These are phyloP conservation scores for Hyaloscypha bicolor DNA, from an alignment of 495 filamentous ascomycete genomes.

Conservation along the genomic window DNA sequence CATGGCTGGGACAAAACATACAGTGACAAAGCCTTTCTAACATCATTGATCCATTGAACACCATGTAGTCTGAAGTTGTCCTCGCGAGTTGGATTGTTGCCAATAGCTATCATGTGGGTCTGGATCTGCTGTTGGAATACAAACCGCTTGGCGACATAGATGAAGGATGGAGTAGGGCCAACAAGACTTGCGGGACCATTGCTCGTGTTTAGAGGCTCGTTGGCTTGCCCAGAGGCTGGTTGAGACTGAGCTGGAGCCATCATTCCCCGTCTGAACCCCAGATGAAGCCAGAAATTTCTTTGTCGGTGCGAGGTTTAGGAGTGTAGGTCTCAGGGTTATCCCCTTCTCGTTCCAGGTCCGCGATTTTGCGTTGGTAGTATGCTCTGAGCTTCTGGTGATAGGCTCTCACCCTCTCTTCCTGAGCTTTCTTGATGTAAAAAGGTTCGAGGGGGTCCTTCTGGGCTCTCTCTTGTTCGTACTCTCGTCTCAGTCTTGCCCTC, in stretches of 20 bases:
- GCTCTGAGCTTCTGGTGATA: no score
- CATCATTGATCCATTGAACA: constrained; percentile 78
- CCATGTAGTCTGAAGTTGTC: constrained; percentile 73
- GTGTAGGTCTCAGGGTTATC: no score
- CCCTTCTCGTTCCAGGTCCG: no score
- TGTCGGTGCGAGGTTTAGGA: no score
- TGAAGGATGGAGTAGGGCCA: constrained; percentile 70
- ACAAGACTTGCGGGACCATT: constrained; percentile 18
- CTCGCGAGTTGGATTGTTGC: constrained; percentile 62
- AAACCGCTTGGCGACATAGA: constrained; percentile 69
- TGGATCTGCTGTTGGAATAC: constrained; percentile 65
- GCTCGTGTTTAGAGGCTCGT: neutral
- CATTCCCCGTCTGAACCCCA: neutral
- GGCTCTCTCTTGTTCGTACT: no score
- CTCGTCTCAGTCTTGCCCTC: no score
- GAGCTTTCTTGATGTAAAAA: no score
- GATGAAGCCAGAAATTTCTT: no score
- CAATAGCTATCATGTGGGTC: constrained; percentile 55
- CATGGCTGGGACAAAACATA: constrained; percentile 43
- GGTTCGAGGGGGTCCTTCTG: no score
- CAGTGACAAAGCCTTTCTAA: constrained; percentile 71
- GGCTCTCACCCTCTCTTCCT: no score
- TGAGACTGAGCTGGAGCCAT: neutral
- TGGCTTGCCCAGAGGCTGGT: no score
- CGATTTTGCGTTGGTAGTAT: no score